Conservation (phyloP, 1,284 basidiomycete species). For the Volvariella volvacea region DNA sequence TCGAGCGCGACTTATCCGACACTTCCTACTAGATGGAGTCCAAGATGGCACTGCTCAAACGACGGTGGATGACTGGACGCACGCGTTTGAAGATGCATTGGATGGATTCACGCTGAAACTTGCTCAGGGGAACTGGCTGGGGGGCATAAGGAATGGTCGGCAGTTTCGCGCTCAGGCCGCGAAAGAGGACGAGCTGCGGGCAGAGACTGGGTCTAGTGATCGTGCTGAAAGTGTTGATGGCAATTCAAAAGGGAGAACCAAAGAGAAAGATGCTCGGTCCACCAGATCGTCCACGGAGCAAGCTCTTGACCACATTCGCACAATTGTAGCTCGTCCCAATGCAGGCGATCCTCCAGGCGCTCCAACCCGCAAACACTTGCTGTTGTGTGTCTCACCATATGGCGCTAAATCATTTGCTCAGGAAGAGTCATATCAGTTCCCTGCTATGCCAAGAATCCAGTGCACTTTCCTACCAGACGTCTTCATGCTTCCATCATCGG, state of each 20-base stretch:
- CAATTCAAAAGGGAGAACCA: background rate
- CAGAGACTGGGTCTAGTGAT: background rate
- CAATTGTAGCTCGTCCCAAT: background rate
- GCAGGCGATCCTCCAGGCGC: background rate
- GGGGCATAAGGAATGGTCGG: constrained; percentile 19
- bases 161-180: constrained; percentile 5
- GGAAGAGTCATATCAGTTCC: constrained; percentile 35
- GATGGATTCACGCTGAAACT: constrained; percentile 30
- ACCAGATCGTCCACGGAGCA: constrained; percentile 4
- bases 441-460: constrained; percentile 31
- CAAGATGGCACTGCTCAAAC: constrained; percentile 20
- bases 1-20: constrained; percentile 28
- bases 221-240: background rate
- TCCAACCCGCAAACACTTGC: constrained; percentile 30
- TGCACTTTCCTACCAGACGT: constrained; percentile 39
- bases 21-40: constrained; percentile 26
- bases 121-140: constrained; percentile 29
- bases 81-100: constrained; percentile 33
- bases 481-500: constrained; percentile 33
- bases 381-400: constrained; percentile 40
- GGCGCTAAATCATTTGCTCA: constrained; percentile 23
- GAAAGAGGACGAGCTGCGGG: constrained; percentile 5
- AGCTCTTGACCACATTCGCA: constrained; percentile 1
- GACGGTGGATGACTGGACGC: constrained; percentile 29
- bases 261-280: background rate